A percentile compares a stretch with the other conserved stretches of the same genome.
phyloP scores from a whole-genome alignment of 371 early-diverging fungal species.

The Mucor indicus region DNA sequence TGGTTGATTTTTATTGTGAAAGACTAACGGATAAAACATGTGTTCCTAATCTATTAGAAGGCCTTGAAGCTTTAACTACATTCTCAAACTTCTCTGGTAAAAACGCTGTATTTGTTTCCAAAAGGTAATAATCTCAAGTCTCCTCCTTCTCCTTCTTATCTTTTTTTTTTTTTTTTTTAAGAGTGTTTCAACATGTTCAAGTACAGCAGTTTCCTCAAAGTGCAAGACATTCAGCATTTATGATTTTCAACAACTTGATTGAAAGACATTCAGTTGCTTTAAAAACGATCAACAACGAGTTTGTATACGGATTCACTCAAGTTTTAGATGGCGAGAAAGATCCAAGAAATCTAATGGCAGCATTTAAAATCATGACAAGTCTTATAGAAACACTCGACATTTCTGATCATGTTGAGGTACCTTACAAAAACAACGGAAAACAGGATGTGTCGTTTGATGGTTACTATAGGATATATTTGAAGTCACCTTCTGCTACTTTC shows the following conservation, averaged over 20 bases:
- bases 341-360: constrained; percentile 88
- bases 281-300: constrained; percentile 54
- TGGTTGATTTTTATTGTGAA: constrained; percentile 77
- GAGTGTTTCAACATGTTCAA: constrained; percentile 55
- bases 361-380: constrained; percentile 70
- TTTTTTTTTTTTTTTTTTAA: no score
- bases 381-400: constrained; percentile 76
- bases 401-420: constrained; percentile 69
- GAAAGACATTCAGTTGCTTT: constrained; percentile 34
- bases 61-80: constrained; percentile 58
- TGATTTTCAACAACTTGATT: constrained; percentile 43
- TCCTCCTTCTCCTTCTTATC: no score
- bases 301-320: constrained; percentile 83
- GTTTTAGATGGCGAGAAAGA: constrained; percentile 97
- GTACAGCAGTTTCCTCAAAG: constrained; percentile 64
- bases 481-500: constrained; percentile 96
- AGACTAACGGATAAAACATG: constrained; percentile 72
- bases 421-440: not conserved
- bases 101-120: constrained; percentile 55
- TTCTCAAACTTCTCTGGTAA: constrained; percentile 57
- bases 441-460: constrained; percentile 10
- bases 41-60: constrained; percentile 67
- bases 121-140: constrained; percentile 51
- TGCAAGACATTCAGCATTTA: constrained; percentile 45
- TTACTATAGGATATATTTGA: constrained; percentile 81